Conservation (phyloP, 768 basidiomycete species). For the Albatrellus ellisii region DNA sequence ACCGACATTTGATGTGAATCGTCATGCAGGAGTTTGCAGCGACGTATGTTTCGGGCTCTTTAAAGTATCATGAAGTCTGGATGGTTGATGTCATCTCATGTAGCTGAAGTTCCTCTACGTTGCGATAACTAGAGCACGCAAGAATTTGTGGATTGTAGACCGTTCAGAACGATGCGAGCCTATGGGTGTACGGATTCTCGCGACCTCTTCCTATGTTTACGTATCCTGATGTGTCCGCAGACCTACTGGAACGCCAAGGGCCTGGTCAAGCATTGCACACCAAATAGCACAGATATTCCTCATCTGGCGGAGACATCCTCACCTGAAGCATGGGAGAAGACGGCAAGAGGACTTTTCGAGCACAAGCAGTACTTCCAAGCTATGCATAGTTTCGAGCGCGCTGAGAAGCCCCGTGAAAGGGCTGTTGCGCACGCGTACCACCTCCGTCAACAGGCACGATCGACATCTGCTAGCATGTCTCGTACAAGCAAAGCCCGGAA, state of each 20-base stretch:
- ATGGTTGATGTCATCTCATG: too few species aligned
- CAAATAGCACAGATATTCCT: constrained; percentile 21
- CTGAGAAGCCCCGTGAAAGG: neutral
- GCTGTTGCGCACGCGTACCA: neutral
- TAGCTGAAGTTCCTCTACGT: constrained; percentile 62
- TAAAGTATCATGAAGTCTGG: constrained; percentile 34
- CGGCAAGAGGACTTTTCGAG: constrained; percentile 22
- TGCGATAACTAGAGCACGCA: constrained; percentile 55
- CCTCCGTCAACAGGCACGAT: constrained; percentile 25
- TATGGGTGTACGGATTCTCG: constrained; percentile 26
- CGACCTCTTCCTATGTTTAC: too few species aligned
- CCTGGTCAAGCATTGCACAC: constrained; percentile 4
- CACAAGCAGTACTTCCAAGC: constrained; percentile 14
- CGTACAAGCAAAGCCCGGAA: constrained; percentile 11
- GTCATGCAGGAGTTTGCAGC: constrained; percentile 25
- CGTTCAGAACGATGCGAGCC: constrained; percentile 30
- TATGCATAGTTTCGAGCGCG: constrained; percentile 12
- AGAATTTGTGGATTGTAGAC: constrained; percentile 60
- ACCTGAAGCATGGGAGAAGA: constrained; percentile 25
- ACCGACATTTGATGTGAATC: constrained; percentile 35
- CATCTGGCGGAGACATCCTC: constrained; percentile 35
- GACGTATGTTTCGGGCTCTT: constrained; percentile 3
- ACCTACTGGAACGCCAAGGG: neutral
- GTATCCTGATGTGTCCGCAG: too few species aligned
- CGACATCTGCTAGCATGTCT: constrained; percentile 19